Conservation (phyloP, 2,329 filamentous ascomycete genomes). For the Acephala macrosclerotiorum region DNA sequence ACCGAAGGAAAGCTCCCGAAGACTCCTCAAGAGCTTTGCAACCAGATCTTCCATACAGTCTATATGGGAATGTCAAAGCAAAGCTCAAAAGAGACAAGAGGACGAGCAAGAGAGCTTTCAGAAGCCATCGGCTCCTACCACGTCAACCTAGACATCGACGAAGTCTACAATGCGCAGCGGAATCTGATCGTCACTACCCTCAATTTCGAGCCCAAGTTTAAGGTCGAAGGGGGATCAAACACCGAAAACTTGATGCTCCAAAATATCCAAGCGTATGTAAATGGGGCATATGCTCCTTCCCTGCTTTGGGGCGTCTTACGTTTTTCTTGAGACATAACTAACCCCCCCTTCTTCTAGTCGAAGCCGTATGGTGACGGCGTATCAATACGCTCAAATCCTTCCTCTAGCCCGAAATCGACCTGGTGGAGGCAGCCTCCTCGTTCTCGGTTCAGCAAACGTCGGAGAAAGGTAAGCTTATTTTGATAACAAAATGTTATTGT, state of each 20-base stretch:
- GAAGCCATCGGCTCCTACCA: conserved; percentile 75
- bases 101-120: conserved; percentile 67
- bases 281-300: not conserved
- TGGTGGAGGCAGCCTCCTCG: conserved; percentile 61
- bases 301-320: not conserved
- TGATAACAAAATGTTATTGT: too few species aligned
- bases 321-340: conserved; percentile 56
- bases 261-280: conserved; percentile 63
- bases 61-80: conserved; percentile 70
- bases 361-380: conserved; percentile 59
- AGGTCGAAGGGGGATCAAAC: conserved; percentile 61
- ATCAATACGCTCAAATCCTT: conserved; percentile 65
- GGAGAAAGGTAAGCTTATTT: too few species aligned
- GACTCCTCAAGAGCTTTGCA: conserved; percentile 62
- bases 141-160: conserved; percentile 64
- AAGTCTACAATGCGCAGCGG: conserved; percentile 23
- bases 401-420: conserved; percentile 61
- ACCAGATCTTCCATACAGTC: conserved; percentile 65
- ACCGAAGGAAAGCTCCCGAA: conserved; percentile 45
- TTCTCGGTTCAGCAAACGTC: conserved; percentile 74
- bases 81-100: conserved; percentile 60
- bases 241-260: conserved; percentile 63
- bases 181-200: conserved; percentile 65
- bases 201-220: conserved; percentile 66
- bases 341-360: not conserved